phyloP scores from a whole-genome alignment of 345 rosid species.

The Salix dunnii region DNA sequence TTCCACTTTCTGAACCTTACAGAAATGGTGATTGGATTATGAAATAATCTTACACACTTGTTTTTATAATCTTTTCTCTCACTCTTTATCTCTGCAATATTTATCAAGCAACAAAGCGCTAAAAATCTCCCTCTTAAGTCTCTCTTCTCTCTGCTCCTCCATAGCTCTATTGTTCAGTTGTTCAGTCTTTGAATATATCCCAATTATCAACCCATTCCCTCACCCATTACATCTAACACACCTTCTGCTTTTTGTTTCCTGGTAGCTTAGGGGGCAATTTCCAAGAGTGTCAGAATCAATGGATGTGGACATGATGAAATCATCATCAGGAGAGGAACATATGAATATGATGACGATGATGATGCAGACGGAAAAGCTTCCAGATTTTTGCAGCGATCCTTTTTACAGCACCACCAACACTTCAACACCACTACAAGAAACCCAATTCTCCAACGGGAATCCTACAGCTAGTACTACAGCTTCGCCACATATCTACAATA shows the following conservation, averaged over 20 bases:
- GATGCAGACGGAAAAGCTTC: constrained; percentile 67
- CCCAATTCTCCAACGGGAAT: constrained; percentile 29
- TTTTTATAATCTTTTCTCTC: background rate
- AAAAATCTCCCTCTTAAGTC: background rate
- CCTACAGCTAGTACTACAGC: background rate
- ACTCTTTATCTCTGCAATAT: background rate
- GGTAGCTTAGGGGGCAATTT: background rate
- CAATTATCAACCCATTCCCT: background rate
- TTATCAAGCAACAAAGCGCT: background rate
- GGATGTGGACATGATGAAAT: constrained; percentile 46
- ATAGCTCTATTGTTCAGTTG: constrained; percentile 14
- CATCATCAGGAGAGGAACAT: constrained; percentile 27
- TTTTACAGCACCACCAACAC: constrained; percentile 4
- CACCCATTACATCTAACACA: background rate
- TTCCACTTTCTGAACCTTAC: constrained; percentile 23
- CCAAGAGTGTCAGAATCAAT: constrained; percentile 11
- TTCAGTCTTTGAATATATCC: background rate
- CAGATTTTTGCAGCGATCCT: constrained; percentile 40
- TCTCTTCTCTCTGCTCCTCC: constrained; percentile 13
- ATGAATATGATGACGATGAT: constrained; percentile 55
- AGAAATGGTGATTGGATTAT: constrained; percentile 35
- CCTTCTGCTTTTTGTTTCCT: background rate
- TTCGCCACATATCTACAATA: constrained; percentile 3
- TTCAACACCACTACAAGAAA: constrained; percentile 15
- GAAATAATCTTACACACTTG: constrained; percentile 16